Evolutionary conservation across 2,329 filamentous ascomycete species (phyloP).

Genomic region (Xylaria arbuscula): DNA sequence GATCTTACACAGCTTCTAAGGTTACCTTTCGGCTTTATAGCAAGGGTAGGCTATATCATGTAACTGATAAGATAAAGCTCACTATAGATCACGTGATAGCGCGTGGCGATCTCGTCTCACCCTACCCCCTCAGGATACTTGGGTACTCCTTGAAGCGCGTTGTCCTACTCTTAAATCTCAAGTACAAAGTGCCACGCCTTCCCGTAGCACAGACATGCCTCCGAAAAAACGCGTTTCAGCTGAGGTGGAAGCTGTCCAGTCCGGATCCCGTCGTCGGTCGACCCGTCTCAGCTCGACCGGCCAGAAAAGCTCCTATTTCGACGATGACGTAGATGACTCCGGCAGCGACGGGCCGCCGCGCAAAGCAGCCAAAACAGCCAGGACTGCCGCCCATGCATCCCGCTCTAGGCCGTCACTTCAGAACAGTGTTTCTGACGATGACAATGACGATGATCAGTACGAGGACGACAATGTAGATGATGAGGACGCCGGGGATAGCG

Average conservation of each 20-base stretch:
- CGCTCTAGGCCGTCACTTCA: constrained; percentile 32
- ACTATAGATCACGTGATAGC: constrained; percentile 34
- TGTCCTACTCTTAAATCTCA: neutral
- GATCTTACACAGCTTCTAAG: no score
- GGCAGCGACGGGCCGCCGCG: constrained; percentile 37
- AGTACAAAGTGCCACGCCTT: neutral
- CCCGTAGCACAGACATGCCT: constrained; percentile 38
- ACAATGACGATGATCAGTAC: constrained; percentile 38
- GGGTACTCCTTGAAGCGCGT: constrained; percentile 17
- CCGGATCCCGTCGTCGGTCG: constrained; percentile 52
- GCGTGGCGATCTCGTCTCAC: constrained; percentile 29
- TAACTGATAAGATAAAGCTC: neutral
- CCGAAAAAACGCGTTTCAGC: constrained; percentile 39
- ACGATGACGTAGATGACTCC: constrained; percentile 48
- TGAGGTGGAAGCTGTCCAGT: constrained; percentile 27
- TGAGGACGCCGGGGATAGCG: constrained; percentile 44
- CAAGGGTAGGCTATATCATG: neutral
- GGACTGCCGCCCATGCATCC: constrained; percentile 26
- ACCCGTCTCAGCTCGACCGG: constrained; percentile 57
- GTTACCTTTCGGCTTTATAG: no score
- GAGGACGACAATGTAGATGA: constrained; percentile 50
- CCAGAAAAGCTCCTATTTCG: constrained; percentile 65
- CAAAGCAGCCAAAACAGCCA: constrained; percentile 38
- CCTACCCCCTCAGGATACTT: neutral
- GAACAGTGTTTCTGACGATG: constrained; percentile 39